These are phyloP conservation scores for Asterophora lycoperdoides DNA, from an alignment of 768 basidiomycete genomes.

Conservation along the genomic window DNA sequence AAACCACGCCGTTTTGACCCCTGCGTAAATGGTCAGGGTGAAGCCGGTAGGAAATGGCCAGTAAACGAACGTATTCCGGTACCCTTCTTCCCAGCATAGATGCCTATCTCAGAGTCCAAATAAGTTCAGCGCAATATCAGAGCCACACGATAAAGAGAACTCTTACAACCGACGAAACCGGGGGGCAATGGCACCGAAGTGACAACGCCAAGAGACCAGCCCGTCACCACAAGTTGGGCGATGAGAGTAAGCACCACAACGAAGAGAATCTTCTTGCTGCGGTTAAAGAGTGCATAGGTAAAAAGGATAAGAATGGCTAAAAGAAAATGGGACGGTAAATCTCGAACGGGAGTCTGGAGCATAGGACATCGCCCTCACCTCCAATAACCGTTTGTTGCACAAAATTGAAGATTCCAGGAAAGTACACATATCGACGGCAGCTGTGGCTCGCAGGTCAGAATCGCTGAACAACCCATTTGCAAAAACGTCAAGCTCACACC, in stretches of 20 bases:
- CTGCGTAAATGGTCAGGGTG: background rate
- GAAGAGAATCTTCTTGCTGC: background rate
- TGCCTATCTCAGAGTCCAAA: background rate
- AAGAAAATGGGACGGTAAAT: background rate
- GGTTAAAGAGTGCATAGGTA: constrained; percentile 12
- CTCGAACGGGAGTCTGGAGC: background rate
- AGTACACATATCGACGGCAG: constrained; percentile 9
- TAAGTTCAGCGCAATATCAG: background rate
- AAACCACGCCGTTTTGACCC: constrained; percentile 11
- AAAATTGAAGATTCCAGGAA: constrained; percentile 12
- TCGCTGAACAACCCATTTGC: background rate
- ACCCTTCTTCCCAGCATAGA: constrained; percentile 12
- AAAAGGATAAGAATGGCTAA: constrained; percentile 11
- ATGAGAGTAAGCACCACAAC: constrained; percentile 1
- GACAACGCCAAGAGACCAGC: constrained; percentile 15
- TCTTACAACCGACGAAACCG: constrained; percentile 13
- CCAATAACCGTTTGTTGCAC: constrained; percentile 12
- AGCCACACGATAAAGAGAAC: background rate
- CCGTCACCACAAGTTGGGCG: constrained; percentile 12
- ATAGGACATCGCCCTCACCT: background rate
- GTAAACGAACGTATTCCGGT: constrained; percentile 10
- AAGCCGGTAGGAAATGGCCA: background rate
- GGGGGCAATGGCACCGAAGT: constrained; percentile 10
- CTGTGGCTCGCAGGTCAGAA: background rate
- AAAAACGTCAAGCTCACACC: background rate